These are phyloP conservation scores for Colletotrichum spaethianum DNA, from an alignment of 2,329 filamentous ascomycete genomes.

Conservation along the genomic window DNA sequence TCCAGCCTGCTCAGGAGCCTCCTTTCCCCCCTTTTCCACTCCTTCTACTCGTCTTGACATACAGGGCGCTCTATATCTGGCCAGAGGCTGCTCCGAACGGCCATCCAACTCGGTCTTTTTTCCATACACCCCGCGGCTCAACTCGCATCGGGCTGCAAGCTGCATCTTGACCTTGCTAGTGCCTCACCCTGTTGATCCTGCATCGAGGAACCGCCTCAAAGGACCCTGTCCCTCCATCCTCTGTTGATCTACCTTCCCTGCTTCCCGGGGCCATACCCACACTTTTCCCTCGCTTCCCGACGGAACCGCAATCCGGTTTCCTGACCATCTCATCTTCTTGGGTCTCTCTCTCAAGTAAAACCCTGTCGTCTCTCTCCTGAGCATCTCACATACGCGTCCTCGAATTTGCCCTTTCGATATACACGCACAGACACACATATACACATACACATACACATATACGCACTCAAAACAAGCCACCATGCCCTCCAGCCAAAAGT, in stretches of 20 bases:
- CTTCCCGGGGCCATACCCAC: slow-evolving; percentile 8
- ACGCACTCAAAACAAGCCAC: neutral
- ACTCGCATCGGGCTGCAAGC: slow-evolving; percentile 8
- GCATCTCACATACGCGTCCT: neutral
- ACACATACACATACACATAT: neutral
- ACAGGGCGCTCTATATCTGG: neutral
- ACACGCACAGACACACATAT: neutral
- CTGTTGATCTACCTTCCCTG: slow-evolving; percentile 28
- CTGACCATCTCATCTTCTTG: slow-evolving; percentile 4
- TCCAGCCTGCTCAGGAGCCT: slow-evolving; percentile 15
- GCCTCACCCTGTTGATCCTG: slow-evolving; percentile 32
- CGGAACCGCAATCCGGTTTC: slow-evolving; percentile 21
- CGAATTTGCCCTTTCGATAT: neutral
- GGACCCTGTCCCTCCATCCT: slow-evolving; percentile 9
- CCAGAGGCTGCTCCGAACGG: neutral
- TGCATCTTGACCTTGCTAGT: slow-evolving; percentile 17
- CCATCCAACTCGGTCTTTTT: neutral
- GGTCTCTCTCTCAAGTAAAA: slow-evolving; percentile 11
- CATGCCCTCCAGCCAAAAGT: slow-evolving; percentile 43
- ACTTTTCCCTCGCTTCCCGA: slow-evolving; percentile 32
- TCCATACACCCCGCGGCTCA: neutral
- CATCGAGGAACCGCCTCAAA: slow-evolving; percentile 3
- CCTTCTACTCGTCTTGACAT: neutral
- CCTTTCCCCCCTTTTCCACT: slow-evolving; percentile 21
- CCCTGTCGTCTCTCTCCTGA: neutral